Conservation (phyloP, 768 basidiomycete genomes). For the Udeniomyces megalosporus region DNA sequence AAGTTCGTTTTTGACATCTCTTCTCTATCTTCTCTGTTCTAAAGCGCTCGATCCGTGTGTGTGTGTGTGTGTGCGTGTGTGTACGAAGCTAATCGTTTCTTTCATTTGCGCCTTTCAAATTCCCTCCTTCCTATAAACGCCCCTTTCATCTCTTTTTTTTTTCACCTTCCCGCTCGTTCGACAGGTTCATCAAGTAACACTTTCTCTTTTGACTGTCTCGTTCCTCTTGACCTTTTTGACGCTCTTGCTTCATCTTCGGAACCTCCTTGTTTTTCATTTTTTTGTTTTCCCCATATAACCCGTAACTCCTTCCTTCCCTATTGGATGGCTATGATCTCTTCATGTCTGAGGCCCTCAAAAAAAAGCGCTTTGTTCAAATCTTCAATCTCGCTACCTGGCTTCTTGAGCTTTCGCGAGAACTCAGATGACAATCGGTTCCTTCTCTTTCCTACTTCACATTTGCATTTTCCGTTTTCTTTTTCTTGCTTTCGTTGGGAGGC, state of each 20-base stretch:
- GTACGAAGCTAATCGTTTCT: too few species aligned
- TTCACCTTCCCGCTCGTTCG: not conserved
- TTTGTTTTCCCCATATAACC: not conserved
- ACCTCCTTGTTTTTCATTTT: not conserved
- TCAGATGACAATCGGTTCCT: not conserved
- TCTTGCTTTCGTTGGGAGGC: too few species aligned
- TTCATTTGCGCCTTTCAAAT: not conserved
- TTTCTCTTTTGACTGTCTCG: not conserved
- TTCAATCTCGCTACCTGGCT: too few species aligned
- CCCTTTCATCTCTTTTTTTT: not conserved
- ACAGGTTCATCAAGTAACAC: not conserved
- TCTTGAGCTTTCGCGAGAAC: not conserved
- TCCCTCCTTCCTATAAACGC: not conserved
- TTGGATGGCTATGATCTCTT: not conserved
- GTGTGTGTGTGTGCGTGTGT: too few species aligned
- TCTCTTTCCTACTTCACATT: too few species aligned
- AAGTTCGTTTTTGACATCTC: conserved; percentile 35
- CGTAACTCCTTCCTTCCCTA: not conserved
- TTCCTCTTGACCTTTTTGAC: not conserved
- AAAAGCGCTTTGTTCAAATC: not conserved
- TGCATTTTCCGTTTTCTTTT: too few species aligned
- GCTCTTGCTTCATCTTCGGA: too few species aligned
- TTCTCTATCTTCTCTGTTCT: not conserved
- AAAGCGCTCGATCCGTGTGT: too few species aligned
- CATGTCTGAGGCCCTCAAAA: not conserved